Base-by-base conservation (phyloP, 441 rosid genomes). In the Erysimum cheiri region DNA sequence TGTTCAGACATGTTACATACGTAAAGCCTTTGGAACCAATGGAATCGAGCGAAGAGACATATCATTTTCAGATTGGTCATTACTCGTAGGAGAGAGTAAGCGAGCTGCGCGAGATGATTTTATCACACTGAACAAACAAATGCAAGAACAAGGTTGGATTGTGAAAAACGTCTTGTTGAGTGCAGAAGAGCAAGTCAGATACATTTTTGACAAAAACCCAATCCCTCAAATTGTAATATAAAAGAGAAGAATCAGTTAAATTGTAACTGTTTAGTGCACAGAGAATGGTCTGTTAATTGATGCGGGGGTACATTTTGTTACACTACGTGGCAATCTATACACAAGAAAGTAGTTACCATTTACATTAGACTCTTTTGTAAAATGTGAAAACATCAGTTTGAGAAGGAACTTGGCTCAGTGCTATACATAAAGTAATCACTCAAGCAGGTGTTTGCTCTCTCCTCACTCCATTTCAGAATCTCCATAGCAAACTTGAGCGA, bases 401-500 rank as follows among this genome's bases (percentile, higher is more conserved):
- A 88, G 79, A 75, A 80, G 49, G 96, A 94, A 79, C 88, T 88
- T 37, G 89, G 94, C 75, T 94, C 99, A 2, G 82, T 94, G 85
- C 97, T 88, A 32, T 88, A 92, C 76, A 92, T 74, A 4, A 98
- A 92, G 83, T 80, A 88, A 28, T 92, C 98, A 60, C 85, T 87
- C 48, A 81, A 47, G 83, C 93, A 85, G 76, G 86, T 85, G 80
- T 85, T 81, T 12, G 77, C 73, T 75, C 87, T 87, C 77, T 92
- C 96, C 67, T 95, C 98, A 0, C 88, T 88, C 99, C 99, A 95
- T 81, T 90, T 95, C 79, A 95, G 72, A 59, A 95, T 87, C 90
- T 95, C 99, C 88, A 87, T 88, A 8, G 96, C 92, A 9, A 77
- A 87, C 76, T 88, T 92, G 29, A 95, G 91, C 28, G 88, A 79